Conservation (phyloP, 495 filamentous ascomycete genomes). For the Penicillium canescens region DNA sequence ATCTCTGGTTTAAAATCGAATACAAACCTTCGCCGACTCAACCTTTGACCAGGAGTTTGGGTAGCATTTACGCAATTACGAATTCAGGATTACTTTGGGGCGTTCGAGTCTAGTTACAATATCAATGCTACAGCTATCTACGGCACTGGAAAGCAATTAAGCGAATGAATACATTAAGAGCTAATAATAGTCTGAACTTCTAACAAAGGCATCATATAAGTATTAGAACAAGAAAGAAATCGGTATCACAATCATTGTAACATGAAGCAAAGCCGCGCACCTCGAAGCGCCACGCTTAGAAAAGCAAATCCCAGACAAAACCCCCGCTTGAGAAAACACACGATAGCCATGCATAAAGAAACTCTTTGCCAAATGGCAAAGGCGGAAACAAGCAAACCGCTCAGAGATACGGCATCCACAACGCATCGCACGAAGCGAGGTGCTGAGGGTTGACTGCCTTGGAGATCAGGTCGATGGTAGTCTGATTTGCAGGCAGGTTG, state of each 20-base stretch:
- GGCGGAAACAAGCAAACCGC: slow-evolving; percentile 14
- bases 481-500: slow-evolving; percentile 91
- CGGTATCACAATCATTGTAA: slow-evolving; percentile 28
- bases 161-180: slow-evolving; percentile 13
- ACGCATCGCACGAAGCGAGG: slow-evolving; percentile 78
- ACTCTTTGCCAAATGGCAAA: slow-evolving; percentile 12
- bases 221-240: slow-evolving; percentile 22
- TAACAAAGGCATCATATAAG: slow-evolving; percentile 16
- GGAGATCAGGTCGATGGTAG: slow-evolving; percentile 86
- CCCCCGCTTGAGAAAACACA: slow-evolving; percentile 19
- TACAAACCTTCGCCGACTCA: no score
- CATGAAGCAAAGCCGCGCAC: slow-evolving; percentile 9
- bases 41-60: not conserved
- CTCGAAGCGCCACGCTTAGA: slow-evolving; percentile 37
- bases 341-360: slow-evolving; percentile 17
- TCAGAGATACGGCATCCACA: slow-evolving; percentile 98
- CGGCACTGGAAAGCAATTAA: not conserved
- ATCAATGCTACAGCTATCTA: no score
- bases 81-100: not conserved
- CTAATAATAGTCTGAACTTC: slow-evolving; percentile 3
- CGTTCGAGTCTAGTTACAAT: not conserved
- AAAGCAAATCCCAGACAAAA: slow-evolving; percentile 21
- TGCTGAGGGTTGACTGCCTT: slow-evolving; percentile 84
- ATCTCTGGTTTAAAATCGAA: slow-evolving; percentile 37
- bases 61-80: no score